phyloP scores from a whole-genome alignment of 129 eudicot species.

The Arctium minus region DNA sequence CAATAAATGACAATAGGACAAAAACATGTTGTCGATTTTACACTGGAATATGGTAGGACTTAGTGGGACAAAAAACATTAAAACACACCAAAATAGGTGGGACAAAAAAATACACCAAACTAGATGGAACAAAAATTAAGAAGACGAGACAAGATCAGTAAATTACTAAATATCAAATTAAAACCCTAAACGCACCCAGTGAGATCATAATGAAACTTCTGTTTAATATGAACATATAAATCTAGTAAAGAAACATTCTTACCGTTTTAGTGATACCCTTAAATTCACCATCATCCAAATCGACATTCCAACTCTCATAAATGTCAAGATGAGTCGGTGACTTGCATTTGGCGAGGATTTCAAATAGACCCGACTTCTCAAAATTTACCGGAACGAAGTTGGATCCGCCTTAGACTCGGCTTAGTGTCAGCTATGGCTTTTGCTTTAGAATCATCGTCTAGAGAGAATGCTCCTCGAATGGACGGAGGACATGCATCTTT shows the following conservation, averaged over 20 bases:
- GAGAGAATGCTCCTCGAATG: not conserved
- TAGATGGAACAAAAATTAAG: no score
- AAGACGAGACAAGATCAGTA: no score
- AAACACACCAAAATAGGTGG: no score
- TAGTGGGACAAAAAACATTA: no score
- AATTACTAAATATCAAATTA: no score
- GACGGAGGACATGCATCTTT: constrained; percentile 17
- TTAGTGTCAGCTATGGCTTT: constrained; percentile 17
- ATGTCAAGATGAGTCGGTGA: constrained; percentile 7
- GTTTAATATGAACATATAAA: not conserved
- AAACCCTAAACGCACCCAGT: no score
- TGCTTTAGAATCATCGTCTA: constrained; percentile 13
- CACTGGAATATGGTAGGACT: no score
- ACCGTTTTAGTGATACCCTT: not conserved
- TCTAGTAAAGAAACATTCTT: not conserved
- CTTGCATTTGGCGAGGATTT: constrained; percentile 15
- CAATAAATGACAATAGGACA: no score
- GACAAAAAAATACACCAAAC: no score
- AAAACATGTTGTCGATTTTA: no score
- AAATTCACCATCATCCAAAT: not conserved
- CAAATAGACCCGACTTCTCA: constrained; percentile 9
- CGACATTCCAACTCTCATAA: constrained; percentile 21
- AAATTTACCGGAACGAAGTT: constrained; percentile 13
- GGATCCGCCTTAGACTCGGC: not conserved
- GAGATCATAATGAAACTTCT: not conserved